Percentiles rank a stretch among this genome's conserved stretches.
Conservation (phyloP, 768 basidiomycete genomes). For the Mycena alexandri region DNA sequence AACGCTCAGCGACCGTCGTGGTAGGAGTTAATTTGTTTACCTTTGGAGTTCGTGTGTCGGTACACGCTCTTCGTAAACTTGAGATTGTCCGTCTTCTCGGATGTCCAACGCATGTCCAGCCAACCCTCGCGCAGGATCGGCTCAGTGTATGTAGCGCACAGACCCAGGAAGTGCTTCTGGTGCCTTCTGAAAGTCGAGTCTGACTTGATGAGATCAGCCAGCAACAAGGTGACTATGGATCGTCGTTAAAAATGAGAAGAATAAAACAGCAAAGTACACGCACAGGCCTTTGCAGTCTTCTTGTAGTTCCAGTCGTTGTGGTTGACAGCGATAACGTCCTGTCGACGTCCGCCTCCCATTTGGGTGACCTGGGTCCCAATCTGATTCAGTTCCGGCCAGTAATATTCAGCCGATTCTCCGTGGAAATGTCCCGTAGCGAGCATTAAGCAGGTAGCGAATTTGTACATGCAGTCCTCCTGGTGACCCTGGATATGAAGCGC, state of each 20-base stretch:
- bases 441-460: conserved; percentile 30
- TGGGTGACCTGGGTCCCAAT: conserved; percentile 32
- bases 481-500: conserved; percentile 39
- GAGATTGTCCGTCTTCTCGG: neutral
- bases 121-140: neutral
- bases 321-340: conserved; percentile 37
- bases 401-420: conserved; percentile 40
- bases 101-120: neutral
- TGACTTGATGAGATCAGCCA: neutral
- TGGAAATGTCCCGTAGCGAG: conserved; percentile 35
- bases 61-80: conserved; percentile 4
- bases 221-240: neutral
- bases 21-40: neutral
- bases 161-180: neutral
- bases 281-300: conserved; percentile 12
- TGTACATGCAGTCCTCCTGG: conserved; percentile 34
- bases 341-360: conserved; percentile 37
- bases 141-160: neutral
- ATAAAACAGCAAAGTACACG: neutral
- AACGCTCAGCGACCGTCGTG: too few species aligned
- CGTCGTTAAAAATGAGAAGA: neutral
- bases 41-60: neutral
- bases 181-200: neutral
- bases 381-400: conserved; percentile 39
- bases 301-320: conserved; percentile 37